Evolutionary conservation across 331 rosid species (phyloP).

Genomic region (Acacia pycnantha): DNA sequence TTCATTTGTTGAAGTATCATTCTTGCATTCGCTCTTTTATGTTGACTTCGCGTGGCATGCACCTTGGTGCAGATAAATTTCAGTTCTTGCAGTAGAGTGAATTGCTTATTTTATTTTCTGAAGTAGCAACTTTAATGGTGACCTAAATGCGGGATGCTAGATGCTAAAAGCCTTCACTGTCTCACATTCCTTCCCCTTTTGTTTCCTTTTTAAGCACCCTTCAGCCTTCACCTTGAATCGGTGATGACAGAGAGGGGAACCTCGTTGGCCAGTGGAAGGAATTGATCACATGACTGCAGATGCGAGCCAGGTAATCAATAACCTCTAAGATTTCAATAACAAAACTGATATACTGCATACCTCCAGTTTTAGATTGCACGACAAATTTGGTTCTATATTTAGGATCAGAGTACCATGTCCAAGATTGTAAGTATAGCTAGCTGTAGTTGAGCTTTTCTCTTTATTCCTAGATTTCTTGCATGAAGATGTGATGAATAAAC

Average conservation of each 20-base stretch:
- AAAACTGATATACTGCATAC: not conserved
- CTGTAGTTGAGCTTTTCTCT: not conserved
- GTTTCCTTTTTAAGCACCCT: not conserved
- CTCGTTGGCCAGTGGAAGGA: not conserved
- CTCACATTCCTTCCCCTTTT: not conserved
- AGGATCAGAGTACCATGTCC: not conserved
- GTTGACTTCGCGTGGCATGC: not conserved
- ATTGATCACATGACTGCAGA: not conserved
- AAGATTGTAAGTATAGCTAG: not conserved
- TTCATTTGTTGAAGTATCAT: not conserved
- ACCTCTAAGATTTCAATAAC: not conserved
- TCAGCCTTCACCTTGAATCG: not conserved
- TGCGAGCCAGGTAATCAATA: not conserved
- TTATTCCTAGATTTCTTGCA: not conserved
- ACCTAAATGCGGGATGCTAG: no score
- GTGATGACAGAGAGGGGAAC: not conserved
- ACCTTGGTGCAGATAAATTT: not conserved
- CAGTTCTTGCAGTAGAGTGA: not conserved
- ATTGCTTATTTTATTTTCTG: not conserved
- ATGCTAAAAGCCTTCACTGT: not conserved
- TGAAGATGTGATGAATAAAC: not conserved
- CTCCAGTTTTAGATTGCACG: no score
- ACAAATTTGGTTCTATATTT: no score
- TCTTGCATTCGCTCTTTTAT: not conserved
- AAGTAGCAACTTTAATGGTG: not conserved